Percentiles rank a stretch among this genome's conserved stretches.
phyloP scores from a whole-genome alignment of 2,329 filamentous ascomycete species.

The Eurotiales sp. region DNA sequence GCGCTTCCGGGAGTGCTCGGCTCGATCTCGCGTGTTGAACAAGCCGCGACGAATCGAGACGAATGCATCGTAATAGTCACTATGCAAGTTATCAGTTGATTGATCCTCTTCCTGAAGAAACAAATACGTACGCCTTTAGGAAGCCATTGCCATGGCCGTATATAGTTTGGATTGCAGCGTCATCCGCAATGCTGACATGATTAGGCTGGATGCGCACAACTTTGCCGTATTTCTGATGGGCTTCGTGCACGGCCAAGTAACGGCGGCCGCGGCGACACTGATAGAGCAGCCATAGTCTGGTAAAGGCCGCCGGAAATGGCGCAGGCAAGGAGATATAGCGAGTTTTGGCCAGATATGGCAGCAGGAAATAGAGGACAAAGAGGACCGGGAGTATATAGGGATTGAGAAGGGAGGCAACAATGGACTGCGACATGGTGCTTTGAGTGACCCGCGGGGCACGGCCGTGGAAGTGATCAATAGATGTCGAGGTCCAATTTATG shows the following conservation, averaged over 20 bases:
- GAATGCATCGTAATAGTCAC: constrained; percentile 87
- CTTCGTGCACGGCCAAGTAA: constrained; percentile 62
- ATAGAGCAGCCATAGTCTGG: constrained; percentile 75
- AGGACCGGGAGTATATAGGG: constrained; percentile 47
- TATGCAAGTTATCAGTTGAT: constrained; percentile 29
- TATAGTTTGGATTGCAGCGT: constrained; percentile 68
- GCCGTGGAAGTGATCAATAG: too few species aligned
- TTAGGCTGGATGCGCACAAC: constrained; percentile 79
- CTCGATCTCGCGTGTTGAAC: constrained; percentile 82
- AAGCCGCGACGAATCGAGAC: constrained; percentile 80
- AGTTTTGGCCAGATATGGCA: constrained; percentile 56
- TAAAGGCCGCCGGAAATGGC: constrained; percentile 59
- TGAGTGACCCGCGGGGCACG: too few species aligned
- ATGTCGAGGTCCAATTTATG: too few species aligned
- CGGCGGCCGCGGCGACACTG: constrained; percentile 63
- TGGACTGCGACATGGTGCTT: constrained; percentile 6
- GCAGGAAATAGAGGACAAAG: constrained; percentile 52
- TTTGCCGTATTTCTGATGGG: constrained; percentile 73
- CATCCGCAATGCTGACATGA: constrained; percentile 78
- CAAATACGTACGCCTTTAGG: constrained; percentile 56
- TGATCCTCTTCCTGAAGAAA: too few species aligned
- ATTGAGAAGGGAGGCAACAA: constrained; percentile 21
- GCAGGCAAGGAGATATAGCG: constrained; percentile 51
- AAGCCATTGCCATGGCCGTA: constrained; percentile 80
- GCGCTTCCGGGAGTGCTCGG: constrained; percentile 81